Percentiles rank a stretch among this genome's conserved stretches.
These are phyloP conservation scores for Yamagishiella unicocca DNA, from an alignment of 139 green algal genomes.

Conservation along the genomic window DNA sequence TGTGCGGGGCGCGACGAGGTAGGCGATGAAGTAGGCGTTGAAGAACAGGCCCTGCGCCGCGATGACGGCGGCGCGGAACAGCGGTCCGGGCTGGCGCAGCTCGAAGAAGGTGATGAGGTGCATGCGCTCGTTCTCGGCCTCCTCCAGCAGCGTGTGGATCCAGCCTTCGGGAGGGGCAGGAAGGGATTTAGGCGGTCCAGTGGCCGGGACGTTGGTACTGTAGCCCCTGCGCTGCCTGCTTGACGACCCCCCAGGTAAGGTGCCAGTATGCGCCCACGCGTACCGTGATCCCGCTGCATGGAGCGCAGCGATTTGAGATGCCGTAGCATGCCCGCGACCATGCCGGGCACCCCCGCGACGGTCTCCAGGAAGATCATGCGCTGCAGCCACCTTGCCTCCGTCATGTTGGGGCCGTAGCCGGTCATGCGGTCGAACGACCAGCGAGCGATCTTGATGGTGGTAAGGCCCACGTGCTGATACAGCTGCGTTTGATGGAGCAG, in stretches of 20 bases:
- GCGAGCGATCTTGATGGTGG: constrained; percentile 55
- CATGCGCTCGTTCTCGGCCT: constrained; percentile 98
- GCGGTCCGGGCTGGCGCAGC: constrained; percentile 78
- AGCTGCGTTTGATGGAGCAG: no score
- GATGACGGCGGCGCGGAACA: constrained; percentile 89
- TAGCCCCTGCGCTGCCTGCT: no score
- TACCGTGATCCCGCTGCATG: constrained; percentile 86
- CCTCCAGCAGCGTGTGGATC: constrained; percentile 97
- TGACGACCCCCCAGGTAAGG: no score
- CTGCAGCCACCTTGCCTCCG: constrained; percentile 64
- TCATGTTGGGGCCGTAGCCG: constrained; percentile 80
- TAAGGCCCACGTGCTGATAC: constrained; percentile 56
- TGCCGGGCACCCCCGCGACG: constrained; percentile 91
- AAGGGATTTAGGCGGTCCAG: no score
- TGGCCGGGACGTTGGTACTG: no score
- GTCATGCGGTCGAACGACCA: constrained; percentile 79
- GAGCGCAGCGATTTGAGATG: constrained; percentile 88
- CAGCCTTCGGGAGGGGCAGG: constrained; percentile 52
- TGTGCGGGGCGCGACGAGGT: constrained; percentile 82
- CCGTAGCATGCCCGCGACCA: constrained; percentile 93
- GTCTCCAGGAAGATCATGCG: constrained; percentile 95
- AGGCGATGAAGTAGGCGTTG: constrained; percentile 89
- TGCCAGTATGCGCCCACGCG: not conserved
- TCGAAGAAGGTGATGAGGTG: constrained; percentile 96
- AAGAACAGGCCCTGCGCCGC: constrained; percentile 87